Base-by-base conservation (phyloP, 345 rosid species). In the Populus deltoides region DNA sequence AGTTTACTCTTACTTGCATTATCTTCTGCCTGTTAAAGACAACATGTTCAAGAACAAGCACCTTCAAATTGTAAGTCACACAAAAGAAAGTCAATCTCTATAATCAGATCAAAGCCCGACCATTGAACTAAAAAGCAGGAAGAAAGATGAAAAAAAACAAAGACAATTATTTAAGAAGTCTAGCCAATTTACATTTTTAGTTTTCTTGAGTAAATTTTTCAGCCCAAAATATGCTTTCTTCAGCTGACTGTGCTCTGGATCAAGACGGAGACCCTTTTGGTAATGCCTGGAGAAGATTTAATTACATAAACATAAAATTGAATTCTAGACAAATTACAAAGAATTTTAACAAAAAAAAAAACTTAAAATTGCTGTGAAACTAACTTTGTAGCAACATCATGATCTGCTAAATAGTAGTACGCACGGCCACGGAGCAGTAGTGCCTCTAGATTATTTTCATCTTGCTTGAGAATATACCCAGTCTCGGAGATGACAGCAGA, bases 391-490 rank as follows among this genome's bases (percentile, higher is more conserved):
- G 99, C 99, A 83, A 97, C 90, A 78, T 97, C 99, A 75, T 94
- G 99, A 87, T 94, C 99, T 70, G 98, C 98, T 81, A 97, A 87
- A 90, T 94, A 97, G 77, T 94, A 97, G 81, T 94, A 97, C 74
- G 97, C 99, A 86, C 95, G 95, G 68, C 99, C 99, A 78, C 99
- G 97, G 63, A 91, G 93, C 72, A 97, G 90, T 45, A 94, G 81
- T 67, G 99, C 99, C 13, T 94, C 99, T 15, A 94, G 86, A 75
- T 91, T 89, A 69, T 82, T 90, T 86, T 97, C 99, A 73, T 94
- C 92, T 87, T 92, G 97, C 82, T 91, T 94, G 29, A 97, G 92
- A 80, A 97, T 86, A 84, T 68, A 90, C 51, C 99, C 98, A 74
- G 90, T 68, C 81, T 97, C 99, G 41, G 98, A 90, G 61, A 97